Evolutionary conservation across 805 yeast species (phyloP).

Genomic region (Spathaspora girioi): DNA sequence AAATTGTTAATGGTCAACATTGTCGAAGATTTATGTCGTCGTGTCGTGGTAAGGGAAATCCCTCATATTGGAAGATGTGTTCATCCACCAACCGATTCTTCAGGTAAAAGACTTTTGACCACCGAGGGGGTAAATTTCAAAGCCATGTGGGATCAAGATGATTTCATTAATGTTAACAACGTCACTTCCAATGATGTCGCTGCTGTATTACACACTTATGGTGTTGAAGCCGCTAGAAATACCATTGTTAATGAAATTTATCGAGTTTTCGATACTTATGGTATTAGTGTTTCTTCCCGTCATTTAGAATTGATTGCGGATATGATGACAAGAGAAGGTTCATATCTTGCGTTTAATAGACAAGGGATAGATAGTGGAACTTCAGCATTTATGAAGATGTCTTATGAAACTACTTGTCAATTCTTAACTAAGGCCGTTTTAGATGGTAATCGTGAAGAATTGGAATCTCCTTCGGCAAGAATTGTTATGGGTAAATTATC

Average conservation of each 20-base stretch:
- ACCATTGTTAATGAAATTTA: slow-evolving; percentile 95
- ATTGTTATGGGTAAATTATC: slow-evolving; percentile 89
- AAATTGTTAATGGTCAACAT: slow-evolving; percentile 96
- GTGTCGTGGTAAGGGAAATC: slow-evolving; percentile 89
- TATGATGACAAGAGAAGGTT: slow-evolving; percentile 99
- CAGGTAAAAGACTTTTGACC: slow-evolving; percentile 69
- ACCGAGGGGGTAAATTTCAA: slow-evolving; percentile 98
- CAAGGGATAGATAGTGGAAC: slow-evolving; percentile 96
- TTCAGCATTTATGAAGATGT: slow-evolving; percentile 97
- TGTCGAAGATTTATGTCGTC: slow-evolving; percentile 86
- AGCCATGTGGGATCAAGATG: slow-evolving; percentile 98
- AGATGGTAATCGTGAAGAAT: slow-evolving; percentile 82
- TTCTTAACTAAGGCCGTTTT: slow-evolving; percentile 94
- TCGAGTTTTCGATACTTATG: slow-evolving; percentile 94
- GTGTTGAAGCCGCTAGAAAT: slow-evolving; percentile 98
- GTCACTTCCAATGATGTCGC: slow-evolving; percentile 90
- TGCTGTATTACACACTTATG: slow-evolving; percentile 86
- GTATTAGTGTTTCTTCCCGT: slow-evolving; percentile 86
- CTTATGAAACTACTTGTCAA: slow-evolving; percentile 97
- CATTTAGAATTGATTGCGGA: slow-evolving; percentile 97
- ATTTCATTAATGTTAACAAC: slow-evolving; percentile 84
- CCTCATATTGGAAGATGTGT: slow-evolving; percentile 90
- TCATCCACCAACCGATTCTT: slow-evolving; percentile 56
- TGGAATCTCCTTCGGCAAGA: slow-evolving; percentile 90
- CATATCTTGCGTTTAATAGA: slow-evolving; percentile 93